Evolutionary conservation across 2,329 filamentous ascomycete genomes (phyloP).

Genomic region (Talaromyces islandicus): DNA sequence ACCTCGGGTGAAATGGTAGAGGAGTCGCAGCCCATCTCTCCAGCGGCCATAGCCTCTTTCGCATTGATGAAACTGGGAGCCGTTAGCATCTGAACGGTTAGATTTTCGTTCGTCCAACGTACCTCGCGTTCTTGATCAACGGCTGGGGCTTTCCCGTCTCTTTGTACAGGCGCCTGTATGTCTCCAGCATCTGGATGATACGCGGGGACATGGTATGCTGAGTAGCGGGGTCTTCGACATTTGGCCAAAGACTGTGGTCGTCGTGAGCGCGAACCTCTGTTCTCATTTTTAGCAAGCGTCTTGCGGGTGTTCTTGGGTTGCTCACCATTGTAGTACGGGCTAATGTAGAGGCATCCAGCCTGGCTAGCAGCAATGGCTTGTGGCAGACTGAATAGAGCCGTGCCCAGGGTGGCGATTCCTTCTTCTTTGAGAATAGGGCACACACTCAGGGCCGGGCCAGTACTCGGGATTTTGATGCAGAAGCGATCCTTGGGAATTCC

Average conservation of each 20-base stretch:
- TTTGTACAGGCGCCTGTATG: conserved; percentile 40
- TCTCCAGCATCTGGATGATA: conserved; percentile 45
- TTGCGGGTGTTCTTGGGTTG: not conserved
- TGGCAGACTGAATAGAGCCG: conserved; percentile 42
- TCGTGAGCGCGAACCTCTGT: conserved; percentile 16
- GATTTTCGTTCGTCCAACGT: not conserved
- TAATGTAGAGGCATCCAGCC: conserved; percentile 44
- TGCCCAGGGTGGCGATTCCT: conserved; percentile 45
- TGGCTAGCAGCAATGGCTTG: conserved; percentile 48
- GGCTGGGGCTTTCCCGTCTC: conserved; percentile 47
- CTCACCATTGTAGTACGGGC: conserved; percentile 46
- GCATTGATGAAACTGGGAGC: not conserved
- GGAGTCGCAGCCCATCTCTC: not conserved
- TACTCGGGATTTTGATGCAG: conserved; percentile 49
- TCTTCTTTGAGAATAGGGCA: conserved; percentile 38
- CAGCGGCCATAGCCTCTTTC: not conserved
- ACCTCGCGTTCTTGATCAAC: conserved; percentile 43
- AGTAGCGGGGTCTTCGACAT: conserved; percentile 37
- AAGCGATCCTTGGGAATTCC: conserved; percentile 43
- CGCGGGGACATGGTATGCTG: conserved; percentile 45
- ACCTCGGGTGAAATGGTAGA: not conserved
- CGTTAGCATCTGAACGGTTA: not conserved
- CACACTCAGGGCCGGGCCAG: conserved; percentile 43
- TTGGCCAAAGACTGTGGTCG: conserved; percentile 39
- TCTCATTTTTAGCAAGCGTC: not conserved